Evolutionary conservation across 257 asterid species (phyloP).

Genomic region (Eustoma russellianum): DNA sequence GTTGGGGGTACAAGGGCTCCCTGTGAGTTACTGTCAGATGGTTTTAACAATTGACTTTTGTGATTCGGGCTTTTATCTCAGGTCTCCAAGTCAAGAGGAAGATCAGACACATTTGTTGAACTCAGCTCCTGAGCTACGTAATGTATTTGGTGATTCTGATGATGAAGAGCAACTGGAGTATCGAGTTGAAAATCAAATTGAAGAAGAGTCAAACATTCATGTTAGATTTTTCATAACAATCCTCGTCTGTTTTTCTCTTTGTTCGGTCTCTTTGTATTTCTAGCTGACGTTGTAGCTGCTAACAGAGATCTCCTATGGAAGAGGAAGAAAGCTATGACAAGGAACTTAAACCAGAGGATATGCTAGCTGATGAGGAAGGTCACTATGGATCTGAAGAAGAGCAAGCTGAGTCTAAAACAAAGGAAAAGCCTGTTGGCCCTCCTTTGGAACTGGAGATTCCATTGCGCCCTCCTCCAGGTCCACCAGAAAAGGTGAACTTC

Average conservation of each 20-base stretch:
- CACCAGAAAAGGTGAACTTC: conserved; percentile 68
- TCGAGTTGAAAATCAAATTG: conserved; percentile 40
- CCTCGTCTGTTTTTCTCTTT: conserved; percentile 3
- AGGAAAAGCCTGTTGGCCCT: conserved; percentile 92
- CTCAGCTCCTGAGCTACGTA: conserved; percentile 85
- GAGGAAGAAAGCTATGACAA: conserved; percentile 60
- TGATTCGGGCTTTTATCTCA: conserved; percentile 22
- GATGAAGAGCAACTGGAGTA: conserved; percentile 64
- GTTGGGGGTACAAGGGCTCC: neutral
- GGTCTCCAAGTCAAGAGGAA: conserved; percentile 52
- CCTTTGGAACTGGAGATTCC: conserved; percentile 95
- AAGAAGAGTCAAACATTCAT: conserved; percentile 46
- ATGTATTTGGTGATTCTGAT: conserved; percentile 86
- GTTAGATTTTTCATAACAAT: conserved; percentile 10
- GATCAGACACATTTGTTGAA: conserved; percentile 45
- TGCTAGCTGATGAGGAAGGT: conserved; percentile 83
- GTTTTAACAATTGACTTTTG: neutral
- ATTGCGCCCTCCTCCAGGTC: conserved; percentile 68
- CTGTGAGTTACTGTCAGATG: neutral
- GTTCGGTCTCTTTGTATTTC: conserved; percentile 5
- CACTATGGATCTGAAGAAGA: conserved; percentile 87
- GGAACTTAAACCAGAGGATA: conserved; percentile 77
- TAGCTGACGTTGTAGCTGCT: conserved; percentile 7
- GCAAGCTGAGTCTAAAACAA: conserved; percentile 47
- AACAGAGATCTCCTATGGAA: conserved; percentile 61